Percentiles rank a stretch among this genome's conserved stretches.
phyloP scores from a whole-genome alignment of 345 rosid genomes.

The Firmiana major region DNA sequence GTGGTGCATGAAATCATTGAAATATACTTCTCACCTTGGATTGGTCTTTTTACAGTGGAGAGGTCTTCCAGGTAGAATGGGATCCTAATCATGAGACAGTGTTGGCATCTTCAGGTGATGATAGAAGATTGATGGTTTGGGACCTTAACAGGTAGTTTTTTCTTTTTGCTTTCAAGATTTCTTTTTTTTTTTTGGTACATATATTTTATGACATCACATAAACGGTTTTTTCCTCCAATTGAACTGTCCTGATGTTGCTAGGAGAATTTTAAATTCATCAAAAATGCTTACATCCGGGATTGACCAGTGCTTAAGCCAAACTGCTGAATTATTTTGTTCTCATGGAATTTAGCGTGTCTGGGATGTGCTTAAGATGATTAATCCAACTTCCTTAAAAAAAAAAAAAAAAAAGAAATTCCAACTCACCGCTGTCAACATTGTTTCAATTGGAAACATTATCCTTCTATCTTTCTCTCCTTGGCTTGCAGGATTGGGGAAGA shows the following conservation, averaged over 20 bases:
- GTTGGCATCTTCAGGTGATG: constrained; percentile 88
- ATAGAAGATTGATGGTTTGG: constrained; percentile 92
- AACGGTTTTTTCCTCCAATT: neutral
- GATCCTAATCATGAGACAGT: constrained; percentile 93
- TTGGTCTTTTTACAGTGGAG: constrained; percentile 52
- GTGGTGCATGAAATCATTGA: neutral
- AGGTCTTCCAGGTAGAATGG: constrained; percentile 97
- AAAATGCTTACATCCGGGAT: neutral
- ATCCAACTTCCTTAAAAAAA: neutral
- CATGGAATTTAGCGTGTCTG: neutral
- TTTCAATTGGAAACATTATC: neutral
- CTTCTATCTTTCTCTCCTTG: neutral
- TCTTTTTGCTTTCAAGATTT: neutral
- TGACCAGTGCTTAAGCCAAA: neutral
- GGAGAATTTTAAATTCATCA: neutral
- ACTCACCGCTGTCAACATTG: neutral
- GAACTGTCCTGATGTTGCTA: neutral
- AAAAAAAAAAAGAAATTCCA: no score
- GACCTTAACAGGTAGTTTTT: constrained; percentile 74
- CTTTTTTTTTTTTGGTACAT: neutral
- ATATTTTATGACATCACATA: neutral
- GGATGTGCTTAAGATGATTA: neutral
- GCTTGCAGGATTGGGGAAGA: constrained; percentile 71
- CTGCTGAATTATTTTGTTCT: neutral
- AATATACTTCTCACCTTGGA: constrained; percentile 7